Percentiles rank a stretch among this genome's conserved stretches.
These are phyloP conservation scores for Oidiodendron maius DNA, from an alignment of 495 filamentous ascomycete genomes.

Conservation along the genomic window DNA sequence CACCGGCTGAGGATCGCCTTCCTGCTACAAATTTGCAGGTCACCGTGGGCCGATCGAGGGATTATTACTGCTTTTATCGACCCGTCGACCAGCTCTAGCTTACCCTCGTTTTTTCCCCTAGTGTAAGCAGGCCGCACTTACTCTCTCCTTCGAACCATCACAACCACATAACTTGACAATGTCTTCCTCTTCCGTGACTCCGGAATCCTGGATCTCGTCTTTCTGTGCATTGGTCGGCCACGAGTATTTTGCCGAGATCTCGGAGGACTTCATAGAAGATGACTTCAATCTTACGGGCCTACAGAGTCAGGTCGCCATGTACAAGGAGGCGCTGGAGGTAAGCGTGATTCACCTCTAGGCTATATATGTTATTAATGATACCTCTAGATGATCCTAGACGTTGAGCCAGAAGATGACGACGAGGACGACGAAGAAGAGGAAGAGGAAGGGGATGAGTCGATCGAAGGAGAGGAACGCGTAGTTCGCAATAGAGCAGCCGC, in stretches of 20 bases:
- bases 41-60: too few species aligned
- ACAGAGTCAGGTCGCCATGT: conserved; percentile 94
- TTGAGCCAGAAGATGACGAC: conserved; percentile 88
- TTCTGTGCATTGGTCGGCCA: conserved; percentile 94
- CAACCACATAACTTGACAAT: conserved; percentile 24
- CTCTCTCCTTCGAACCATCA: background rate
- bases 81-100: background rate
- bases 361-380: conserved; percentile 15
- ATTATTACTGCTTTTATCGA: background rate
- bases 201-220: conserved; percentile 94
- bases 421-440: conserved; percentile 68
- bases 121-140: background rate
- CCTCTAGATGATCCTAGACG: conserved; percentile 93
- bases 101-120: background rate
- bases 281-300: conserved; percentile 98
- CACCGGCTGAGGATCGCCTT: too few species aligned
- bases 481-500: conserved; percentile 45
- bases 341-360: background rate
- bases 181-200: conserved; percentile 74
- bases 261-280: conserved; percentile 98
- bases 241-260: conserved; percentile 98
- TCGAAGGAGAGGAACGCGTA: conserved; percentile 57
- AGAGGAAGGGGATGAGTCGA: conserved; percentile 67
- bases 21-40: too few species aligned
- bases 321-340: conserved; percentile 81